Evolutionary conservation across 1,139 yeast genomes (phyloP), one percentile per base, ranked within the genome.

Genomic region (Debaryomyces nepalensis): DNA sequence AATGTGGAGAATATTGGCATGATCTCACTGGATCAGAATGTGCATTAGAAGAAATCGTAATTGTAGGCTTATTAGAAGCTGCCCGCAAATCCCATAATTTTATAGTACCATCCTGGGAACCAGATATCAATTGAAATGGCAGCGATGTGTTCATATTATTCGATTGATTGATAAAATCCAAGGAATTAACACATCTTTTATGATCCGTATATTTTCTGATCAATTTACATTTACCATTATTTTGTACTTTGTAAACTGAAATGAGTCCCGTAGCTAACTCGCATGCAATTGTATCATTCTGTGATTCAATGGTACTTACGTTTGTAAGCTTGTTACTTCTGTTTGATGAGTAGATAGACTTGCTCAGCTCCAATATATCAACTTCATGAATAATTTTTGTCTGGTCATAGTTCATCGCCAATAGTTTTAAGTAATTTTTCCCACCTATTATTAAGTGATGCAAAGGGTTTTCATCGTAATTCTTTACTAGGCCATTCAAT

Each of bases 51-150:
- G 59, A 48, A 15, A 76, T 62, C 10, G 77, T 70, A 39, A 73
- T 47, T 24, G 69, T 68, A 0, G 88, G 82, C 45, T 70, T 71
- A 4, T 64, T 56, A 22, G 62, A 56, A 33, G 77, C 70, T 22
- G 79, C 66, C 36, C 97, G 75, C 44, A 90, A 61, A 61, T 93
- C 98, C 97, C 98, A 93, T 12, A 90, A 63, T 51, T 88, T 84
- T 43, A 91, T 82, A 14, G 84, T 73, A 2, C 98, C 97, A 64
- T 93, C 99, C 57, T 89, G 96, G 0, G 96, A 86, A 0, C 96
- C 99, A 0, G 96, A 85, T 2, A 89, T 64, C 11, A 93, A 62
- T 36, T 79, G 70, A 52, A 77, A 75, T 1, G 85, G 78, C 35
- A 77, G 77, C 3, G 75, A 73, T 27, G 76, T 76, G 45, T 73